Conservation (phyloP, 176 grass and related monocot species). For the Thalia dealbata region DNA sequence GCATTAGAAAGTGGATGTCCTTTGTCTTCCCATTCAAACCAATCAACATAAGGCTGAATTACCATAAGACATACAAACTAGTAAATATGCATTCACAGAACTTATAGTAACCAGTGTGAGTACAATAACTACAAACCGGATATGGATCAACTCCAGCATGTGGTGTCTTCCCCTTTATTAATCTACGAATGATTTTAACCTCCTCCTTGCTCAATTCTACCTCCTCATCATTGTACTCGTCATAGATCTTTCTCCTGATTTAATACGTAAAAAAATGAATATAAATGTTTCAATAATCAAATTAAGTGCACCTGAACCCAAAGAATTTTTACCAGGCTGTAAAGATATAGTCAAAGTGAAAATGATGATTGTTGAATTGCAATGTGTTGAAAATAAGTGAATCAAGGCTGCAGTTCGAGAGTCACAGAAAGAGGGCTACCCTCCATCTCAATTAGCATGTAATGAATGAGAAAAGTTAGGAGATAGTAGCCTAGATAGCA, state of each 20-base stretch:
- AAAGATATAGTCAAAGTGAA: neutral
- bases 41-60: slow-evolving; percentile 86
- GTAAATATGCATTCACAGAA: neutral
- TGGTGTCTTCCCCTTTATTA: slow-evolving; percentile 82
- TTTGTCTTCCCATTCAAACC: slow-evolving; percentile 92
- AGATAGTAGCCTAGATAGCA: too few relatives aligned
- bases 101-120: neutral
- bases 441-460: too few relatives aligned
- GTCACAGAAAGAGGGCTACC: too few relatives aligned
- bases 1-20: slow-evolving; percentile 95
- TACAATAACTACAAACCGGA: slow-evolving; percentile 38
- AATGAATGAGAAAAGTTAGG: too few relatives aligned
- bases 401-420: too few relatives aligned
- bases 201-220: slow-evolving; percentile 89
- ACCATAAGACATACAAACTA: slow-evolving; percentile 13
- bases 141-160: slow-evolving; percentile 79
- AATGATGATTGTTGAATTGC: neutral
- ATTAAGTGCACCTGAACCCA: neutral
- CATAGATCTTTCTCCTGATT: slow-evolving; percentile 71
- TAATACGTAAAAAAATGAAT: neutral
- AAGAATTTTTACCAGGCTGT: neutral
- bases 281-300: neutral
- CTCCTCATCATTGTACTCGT: slow-evolving; percentile 88
- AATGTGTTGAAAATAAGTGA: neutral
- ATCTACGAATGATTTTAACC: slow-evolving; percentile 66